A percentile compares a stretch with the other conserved stretches of the same genome.
These are phyloP conservation scores for Boletus smithii DNA, from an alignment of 1,284 basidiomycete species.

Conservation along the genomic window DNA sequence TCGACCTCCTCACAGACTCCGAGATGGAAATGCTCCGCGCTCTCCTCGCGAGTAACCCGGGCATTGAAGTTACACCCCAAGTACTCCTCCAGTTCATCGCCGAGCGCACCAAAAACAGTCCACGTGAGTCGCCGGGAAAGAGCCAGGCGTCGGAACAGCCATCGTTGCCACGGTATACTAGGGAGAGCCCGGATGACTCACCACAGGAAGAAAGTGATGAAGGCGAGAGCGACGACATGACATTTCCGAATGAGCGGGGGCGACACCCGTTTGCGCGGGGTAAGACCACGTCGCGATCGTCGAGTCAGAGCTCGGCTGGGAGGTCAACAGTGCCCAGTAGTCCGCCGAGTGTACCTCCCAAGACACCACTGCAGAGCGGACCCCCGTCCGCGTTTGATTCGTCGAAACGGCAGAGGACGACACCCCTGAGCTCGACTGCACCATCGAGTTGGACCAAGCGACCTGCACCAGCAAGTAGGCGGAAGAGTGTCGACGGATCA, in stretches of 20 bases:
- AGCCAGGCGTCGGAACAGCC: slow-evolving; percentile 28
- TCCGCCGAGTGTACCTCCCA: slow-evolving; percentile 45
- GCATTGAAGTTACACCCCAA: slow-evolving; percentile 63
- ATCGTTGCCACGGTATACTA: slow-evolving; percentile 13
- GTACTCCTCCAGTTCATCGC: slow-evolving; percentile 65
- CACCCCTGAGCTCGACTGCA: slow-evolving; percentile 51
- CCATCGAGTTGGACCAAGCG: slow-evolving; percentile 73
- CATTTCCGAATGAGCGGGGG: slow-evolving; percentile 33
- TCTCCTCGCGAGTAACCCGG: slow-evolving; percentile 57
- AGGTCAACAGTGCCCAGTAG: slow-evolving; percentile 43
- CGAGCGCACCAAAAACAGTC: slow-evolving; percentile 51
- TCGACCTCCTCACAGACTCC: slow-evolving; percentile 53
- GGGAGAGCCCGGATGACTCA: slow-evolving; percentile 33
- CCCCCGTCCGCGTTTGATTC: slow-evolving; percentile 57
- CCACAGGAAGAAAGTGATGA: slow-evolving; percentile 30
- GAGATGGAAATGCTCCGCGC: slow-evolving; percentile 56
- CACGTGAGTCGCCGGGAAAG: slow-evolving; percentile 38
- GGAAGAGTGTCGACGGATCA: slow-evolving; percentile 65
- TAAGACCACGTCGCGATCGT: slow-evolving; percentile 45
- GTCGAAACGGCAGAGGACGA: slow-evolving; percentile 58
- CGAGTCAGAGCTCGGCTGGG: slow-evolving; percentile 52
- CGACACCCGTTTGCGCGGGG: slow-evolving; percentile 29
- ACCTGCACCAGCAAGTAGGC: slow-evolving; percentile 55
- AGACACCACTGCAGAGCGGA: slow-evolving; percentile 42
- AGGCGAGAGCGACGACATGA: slow-evolving; percentile 29